Evolutionary conservation across 257 asterid genomes (phyloP), one percentile per base, ranked within the genome.

Genomic region (Paraleonurus japonicus): DNA sequence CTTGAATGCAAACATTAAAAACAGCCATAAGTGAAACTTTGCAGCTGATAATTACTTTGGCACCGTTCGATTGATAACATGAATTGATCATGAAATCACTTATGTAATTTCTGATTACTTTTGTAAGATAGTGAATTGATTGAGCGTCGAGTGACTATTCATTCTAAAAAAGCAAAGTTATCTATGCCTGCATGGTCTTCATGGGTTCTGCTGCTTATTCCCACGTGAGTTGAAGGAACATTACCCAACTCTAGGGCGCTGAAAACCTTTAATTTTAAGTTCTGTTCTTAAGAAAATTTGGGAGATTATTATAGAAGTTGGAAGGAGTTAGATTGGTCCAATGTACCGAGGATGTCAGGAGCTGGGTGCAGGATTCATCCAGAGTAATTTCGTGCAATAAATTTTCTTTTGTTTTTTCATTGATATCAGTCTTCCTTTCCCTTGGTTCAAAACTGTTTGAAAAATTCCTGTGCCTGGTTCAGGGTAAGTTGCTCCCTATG

Each of bases 11-110:
- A 23, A 22, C 26, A n/a, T 69, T 32, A 20, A 35, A 54, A 26
- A 39, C 2, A 60, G 8, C 12, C 22, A 23, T 39, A 70, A 11
- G 65, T 12, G 20, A 55, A 33, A 37, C 22, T 47, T 20, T 59
- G 58, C 47, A 4, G 68, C 50, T 70, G 65, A 37, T 35, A 70
- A 59, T 27, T 70, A 24, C 47, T 39, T n/a, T 5, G 51, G 61
- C 62, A 9, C 48, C 37, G 10, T 16, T 8, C n/a, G 16, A 71
- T 3, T 41, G 33, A 28, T 45, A 15, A 8, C 65, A 67, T 32
- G 23, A 33, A 70, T 35, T 57, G 58, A 59, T 57, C 41, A 30
- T 41, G 60, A 58, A 39, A 22, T 13, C 16, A 60, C 50, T 30
- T 28, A 43, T 20, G 23, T 43, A 23, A 10, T n/a, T 6, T 19